Base-by-base conservation (phyloP, 305 asterid genomes). In the Fraxinus dipetala region DNA sequence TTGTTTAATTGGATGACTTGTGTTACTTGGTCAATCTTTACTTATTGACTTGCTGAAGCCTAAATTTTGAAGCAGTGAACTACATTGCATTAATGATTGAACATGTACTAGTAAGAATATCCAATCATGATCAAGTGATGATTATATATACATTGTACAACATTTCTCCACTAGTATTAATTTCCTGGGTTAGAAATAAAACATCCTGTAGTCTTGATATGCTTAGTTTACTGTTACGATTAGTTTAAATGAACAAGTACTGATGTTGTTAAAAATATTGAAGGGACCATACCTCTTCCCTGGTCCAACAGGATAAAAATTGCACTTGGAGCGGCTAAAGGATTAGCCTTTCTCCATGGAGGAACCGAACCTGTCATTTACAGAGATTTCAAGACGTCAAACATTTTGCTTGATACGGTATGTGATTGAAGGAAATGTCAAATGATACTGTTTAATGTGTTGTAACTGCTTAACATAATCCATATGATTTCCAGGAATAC, bases 351-450 rank as follows among this genome's bases (percentile, higher is more conserved):
- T 89, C 98, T 95, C 85, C 99, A 95, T 36, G 87, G 89, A 43
- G 98, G 95, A 74, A 36, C 97, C n/a, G 90, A 93, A 81, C 98
- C 98, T 56, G 98, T 95, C 77, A 95, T 95, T 48, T 95, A 95
- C 54, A 88, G 99, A 48, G 99, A 95, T 86, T 95, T 95, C 91
- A 95, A 95, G 95, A 92, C 98, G 36, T 95, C 99, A n/a, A 95
- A 95, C 85, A 95, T 95, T 85, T 87, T 95, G 87, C 98, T 95
- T 51, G 99, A 95, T 81, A 88, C 95, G 82, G 98, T 93, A 88
- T 20, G 89, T 77, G 73, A 81, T 35, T 61, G 7, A 4, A 31
- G 34, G 26, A 56, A 40, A 22, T 67, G 35, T 13, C 36, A 10
- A 28, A 67, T 67, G 20, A 3, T 67, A 28, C 7, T 26, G 74